phyloP scores from a whole-genome alignment of 306 rosid species.

The Citrullus mucosospermus region DNA sequence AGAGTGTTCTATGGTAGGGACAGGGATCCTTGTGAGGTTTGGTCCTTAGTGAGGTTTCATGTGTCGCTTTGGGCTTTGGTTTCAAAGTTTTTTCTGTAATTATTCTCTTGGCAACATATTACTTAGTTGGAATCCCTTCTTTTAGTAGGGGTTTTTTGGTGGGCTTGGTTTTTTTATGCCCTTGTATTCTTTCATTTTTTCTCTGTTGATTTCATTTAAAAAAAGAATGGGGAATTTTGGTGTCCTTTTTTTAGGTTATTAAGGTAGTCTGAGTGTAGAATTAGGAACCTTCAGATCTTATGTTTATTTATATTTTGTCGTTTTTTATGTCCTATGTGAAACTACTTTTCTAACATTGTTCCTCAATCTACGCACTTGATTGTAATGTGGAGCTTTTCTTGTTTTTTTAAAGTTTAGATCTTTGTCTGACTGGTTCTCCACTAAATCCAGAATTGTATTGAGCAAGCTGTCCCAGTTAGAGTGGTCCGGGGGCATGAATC shows the following conservation, averaged over 20 bases:
- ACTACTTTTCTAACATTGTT: neutral
- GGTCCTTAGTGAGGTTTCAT: no score
- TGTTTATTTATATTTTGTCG: neutral
- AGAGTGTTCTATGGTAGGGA: no score
- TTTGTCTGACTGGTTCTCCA: slow-evolving; percentile 14
- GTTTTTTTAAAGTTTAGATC: neutral
- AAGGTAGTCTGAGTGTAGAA: neutral
- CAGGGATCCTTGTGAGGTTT: no score
- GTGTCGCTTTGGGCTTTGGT: no score
- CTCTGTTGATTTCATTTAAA: no score
- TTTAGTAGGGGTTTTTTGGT: no score
- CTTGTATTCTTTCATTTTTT: no score
- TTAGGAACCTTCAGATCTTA: neutral
- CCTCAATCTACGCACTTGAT: neutral
- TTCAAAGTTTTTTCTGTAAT: no score
- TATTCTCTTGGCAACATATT: no score
- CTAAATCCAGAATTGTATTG: slow-evolving; percentile 56
- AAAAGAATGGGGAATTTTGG: no score
- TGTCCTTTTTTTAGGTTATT: neutral
- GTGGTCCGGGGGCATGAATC: slow-evolving; percentile 85
- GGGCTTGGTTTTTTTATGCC: no score
- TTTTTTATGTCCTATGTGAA: neutral
- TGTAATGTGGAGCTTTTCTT: neutral
- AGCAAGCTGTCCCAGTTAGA: slow-evolving; percentile 65
- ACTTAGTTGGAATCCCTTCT: no score